A percentile compares a stretch with the other conserved stretches of the same genome.
Conservation (phyloP, 1,139 yeast genomes). For the Eremothecium sinecaudum region DNA sequence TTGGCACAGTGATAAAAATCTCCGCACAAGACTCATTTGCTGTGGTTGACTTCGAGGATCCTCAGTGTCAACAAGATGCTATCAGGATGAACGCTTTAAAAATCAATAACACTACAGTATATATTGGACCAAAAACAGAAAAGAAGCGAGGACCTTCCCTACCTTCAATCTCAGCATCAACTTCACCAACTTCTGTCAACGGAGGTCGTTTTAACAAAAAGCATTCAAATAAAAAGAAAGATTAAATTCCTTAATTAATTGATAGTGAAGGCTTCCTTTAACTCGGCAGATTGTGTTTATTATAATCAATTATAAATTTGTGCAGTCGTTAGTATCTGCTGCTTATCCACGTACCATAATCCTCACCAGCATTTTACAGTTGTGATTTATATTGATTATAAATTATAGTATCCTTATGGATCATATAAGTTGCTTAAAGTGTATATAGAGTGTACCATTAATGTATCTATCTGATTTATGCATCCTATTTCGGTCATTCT, state of each 20-base stretch:
- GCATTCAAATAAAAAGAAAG: conserved; percentile 8
- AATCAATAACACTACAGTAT: conserved; percentile 20
- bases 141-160: conserved; percentile 16
- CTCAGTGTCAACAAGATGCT: conserved; percentile 26
- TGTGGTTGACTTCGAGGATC: conserved; percentile 28
- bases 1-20: conserved; percentile 27
- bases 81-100: conserved; percentile 21
- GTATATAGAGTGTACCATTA: conserved; percentile 8
- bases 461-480: conserved; percentile 2
- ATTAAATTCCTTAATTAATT: neutral
- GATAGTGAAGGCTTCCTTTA: neutral
- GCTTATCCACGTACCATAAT: neutral
- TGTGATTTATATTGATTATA: conserved; percentile 11
- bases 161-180: conserved; percentile 9
- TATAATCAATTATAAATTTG: neutral
- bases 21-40: conserved; percentile 27
- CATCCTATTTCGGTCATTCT: too few species aligned
- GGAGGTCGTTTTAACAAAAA: conserved; percentile 10
- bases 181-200: conserved; percentile 8
- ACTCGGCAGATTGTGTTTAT: conserved; percentile 1
- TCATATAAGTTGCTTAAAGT: conserved; percentile 5
- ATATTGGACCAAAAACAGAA: conserved; percentile 23
- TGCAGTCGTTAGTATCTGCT: neutral
- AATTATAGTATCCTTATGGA: conserved; percentile 7
- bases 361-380: conserved; percentile 1